phyloP scores from a whole-genome alignment of 2,329 filamentous ascomycete genomes.

The Botrytis hyacinthi region DNA sequence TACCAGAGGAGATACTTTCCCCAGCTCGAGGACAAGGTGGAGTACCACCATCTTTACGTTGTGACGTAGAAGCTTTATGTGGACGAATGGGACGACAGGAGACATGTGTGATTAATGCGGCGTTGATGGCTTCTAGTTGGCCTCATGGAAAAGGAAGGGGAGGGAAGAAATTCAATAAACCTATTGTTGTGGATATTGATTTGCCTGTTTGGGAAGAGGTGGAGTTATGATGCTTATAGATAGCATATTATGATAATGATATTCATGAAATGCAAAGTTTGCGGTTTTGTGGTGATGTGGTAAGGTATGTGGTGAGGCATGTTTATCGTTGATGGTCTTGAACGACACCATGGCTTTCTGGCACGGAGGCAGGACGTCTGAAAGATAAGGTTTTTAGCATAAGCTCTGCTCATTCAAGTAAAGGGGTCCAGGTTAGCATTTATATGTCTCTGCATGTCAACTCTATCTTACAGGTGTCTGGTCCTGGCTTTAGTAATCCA shows the following conservation, averaged over 20 bases:
- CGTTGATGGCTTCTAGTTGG: constrained; percentile 67
- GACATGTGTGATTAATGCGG: constrained; percentile 78
- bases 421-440: not conserved
- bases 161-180: constrained; percentile 69
- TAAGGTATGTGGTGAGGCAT: not conserved
- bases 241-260: not conserved
- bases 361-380: not conserved
- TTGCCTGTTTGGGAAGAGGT: constrained; percentile 54
- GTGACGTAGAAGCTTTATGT: constrained; percentile 44
- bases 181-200: constrained; percentile 80
- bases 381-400: not conserved
- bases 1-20: constrained; percentile 24
- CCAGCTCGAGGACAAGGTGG: constrained; percentile 43
- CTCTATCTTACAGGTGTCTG: fast-evolving
- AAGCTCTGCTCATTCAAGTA: not conserved
- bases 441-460: not conserved
- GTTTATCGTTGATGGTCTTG: not conserved
- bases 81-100: constrained; percentile 48
- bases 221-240: not conserved
- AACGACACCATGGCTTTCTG: not conserved
- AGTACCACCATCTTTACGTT: constrained; percentile 43
- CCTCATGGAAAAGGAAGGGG: constrained; percentile 52
- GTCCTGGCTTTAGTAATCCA: not conserved
- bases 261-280: not conserved
- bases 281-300: not conserved